Conservation (phyloP, 441 rosid species). For the Sinapis alba region DNA sequence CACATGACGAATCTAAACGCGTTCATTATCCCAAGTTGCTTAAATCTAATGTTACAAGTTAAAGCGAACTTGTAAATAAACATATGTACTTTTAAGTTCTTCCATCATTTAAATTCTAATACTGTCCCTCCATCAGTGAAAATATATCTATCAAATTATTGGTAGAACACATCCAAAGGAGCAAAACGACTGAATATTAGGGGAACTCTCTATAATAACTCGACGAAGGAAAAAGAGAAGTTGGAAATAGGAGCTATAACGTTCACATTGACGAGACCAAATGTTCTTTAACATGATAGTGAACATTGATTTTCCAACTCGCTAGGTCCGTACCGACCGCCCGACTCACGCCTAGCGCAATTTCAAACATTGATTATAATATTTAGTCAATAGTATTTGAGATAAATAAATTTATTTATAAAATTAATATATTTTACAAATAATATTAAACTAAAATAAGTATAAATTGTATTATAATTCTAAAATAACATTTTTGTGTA, state of each 20-base stretch:
- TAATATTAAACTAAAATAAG: too few relatives aligned
- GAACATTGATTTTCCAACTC: background rate
- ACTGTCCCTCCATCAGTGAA: too few relatives aligned
- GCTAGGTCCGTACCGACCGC: too few relatives aligned
- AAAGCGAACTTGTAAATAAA: background rate
- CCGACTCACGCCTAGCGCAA: too few relatives aligned
- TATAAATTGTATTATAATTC: too few relatives aligned
- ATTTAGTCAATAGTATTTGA: too few relatives aligned
- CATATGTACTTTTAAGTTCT: background rate
- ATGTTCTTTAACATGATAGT: background rate
- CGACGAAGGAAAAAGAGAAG: conserved; percentile 23
- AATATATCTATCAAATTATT: too few relatives aligned
- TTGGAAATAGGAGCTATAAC: conserved; percentile 25
- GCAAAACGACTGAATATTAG: background rate
- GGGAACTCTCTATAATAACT: background rate
- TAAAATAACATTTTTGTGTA: too few relatives aligned
- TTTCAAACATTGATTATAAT: too few relatives aligned
- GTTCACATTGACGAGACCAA: conserved; percentile 21
- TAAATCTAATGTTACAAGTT: background rate
- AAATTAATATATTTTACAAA: too few relatives aligned
- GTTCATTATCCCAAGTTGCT: background rate
- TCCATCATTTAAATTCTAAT: too few relatives aligned
- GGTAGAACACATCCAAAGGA: background rate
- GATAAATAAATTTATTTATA: too few relatives aligned
- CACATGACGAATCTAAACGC: conserved; percentile 4